Evolutionary conservation across 176 grass and related monocot species (phyloP).

Genomic region (Oryza glaberrima): DNA sequence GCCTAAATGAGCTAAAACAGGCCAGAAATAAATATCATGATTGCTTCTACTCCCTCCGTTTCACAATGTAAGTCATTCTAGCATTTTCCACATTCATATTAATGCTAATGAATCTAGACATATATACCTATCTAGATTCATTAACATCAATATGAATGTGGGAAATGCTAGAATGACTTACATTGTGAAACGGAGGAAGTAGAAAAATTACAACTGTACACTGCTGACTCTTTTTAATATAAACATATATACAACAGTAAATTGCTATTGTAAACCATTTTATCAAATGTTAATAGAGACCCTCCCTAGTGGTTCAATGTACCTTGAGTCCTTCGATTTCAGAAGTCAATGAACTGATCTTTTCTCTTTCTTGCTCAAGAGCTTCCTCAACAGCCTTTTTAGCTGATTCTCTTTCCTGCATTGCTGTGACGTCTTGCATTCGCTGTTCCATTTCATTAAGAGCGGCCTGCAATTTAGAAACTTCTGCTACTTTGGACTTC

Average conservation of each 20-base stretch:
- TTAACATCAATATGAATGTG: too few relatives aligned
- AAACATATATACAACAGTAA: constrained; percentile 13
- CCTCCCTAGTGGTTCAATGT: constrained; percentile 6
- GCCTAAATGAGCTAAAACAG: constrained; percentile 24
- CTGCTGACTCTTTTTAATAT: not conserved
- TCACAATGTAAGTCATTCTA: too few relatives aligned
- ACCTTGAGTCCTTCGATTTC: constrained; percentile 68
- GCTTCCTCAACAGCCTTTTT: constrained; percentile 73
- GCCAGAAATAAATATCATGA: constrained; percentile 2
- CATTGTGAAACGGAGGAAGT: too few relatives aligned
- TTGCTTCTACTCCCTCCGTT: not conserved
- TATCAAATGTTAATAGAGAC: constrained; percentile 15
- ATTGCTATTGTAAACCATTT: constrained; percentile 3
- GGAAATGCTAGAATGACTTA: too few relatives aligned
- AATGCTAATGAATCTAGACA: too few relatives aligned
- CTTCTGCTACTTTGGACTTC: constrained; percentile 69
- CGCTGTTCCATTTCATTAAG: constrained; percentile 67
- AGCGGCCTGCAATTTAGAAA: constrained; percentile 64
- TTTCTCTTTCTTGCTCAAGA: constrained; percentile 76
- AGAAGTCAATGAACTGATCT: constrained; percentile 60
- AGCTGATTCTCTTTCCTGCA: constrained; percentile 70
- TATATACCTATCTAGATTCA: too few relatives aligned
- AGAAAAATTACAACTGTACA: constrained; percentile 1
- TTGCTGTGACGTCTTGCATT: constrained; percentile 61
- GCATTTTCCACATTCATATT: too few relatives aligned